A percentile compares a stretch with the other conserved stretches of the same genome.
These are phyloP conservation scores for Triglochin maritima DNA, from an alignment of 106 monocot species.

Conservation along the genomic window DNA sequence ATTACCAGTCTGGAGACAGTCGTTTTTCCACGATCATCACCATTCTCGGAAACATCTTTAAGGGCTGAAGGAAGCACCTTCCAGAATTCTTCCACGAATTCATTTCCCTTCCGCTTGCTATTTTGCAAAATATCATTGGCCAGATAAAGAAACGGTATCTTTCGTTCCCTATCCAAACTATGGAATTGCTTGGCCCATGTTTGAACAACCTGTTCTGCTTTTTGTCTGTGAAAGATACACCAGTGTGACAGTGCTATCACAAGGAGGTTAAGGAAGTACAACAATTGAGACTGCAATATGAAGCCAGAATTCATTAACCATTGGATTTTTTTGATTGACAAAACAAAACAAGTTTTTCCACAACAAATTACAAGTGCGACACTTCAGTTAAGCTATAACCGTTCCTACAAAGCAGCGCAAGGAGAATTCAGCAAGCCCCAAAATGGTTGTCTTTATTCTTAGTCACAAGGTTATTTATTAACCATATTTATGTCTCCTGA, in stretches of 20 bases:
- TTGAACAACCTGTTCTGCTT: conserved; percentile 88
- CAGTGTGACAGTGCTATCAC: conserved; percentile 85
- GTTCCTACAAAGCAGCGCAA: too few relatives aligned
- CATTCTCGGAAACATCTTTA: conserved; percentile 68
- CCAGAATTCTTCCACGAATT: conserved; percentile 96
- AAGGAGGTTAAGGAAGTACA: conserved; percentile 28
- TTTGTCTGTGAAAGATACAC: conserved; percentile 93
- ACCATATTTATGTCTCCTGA: too few relatives aligned
- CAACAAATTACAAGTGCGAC: neutral
- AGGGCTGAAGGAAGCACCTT: conserved; percentile 92
- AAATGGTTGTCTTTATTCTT: too few relatives aligned
- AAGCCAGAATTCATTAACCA: neutral
- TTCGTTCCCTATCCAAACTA: conserved; percentile 61
- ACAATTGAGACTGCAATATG: neutral
- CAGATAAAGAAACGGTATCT: conserved; percentile 68
- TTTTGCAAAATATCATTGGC: conserved; percentile 98
- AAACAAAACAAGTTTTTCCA: neutral
- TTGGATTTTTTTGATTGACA: neutral
- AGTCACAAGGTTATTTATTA: too few relatives aligned
- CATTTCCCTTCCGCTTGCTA: conserved; percentile 77
- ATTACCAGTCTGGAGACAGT: conserved; percentile 79
- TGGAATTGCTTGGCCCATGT: conserved; percentile 95
- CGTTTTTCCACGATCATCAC: conserved; percentile 75
- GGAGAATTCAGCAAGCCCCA: too few relatives aligned
- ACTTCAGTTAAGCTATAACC: neutral